Evolutionary conservation across 2,329 filamentous ascomycete species (phyloP).

Genomic region (Colletotrichum sp.): DNA sequence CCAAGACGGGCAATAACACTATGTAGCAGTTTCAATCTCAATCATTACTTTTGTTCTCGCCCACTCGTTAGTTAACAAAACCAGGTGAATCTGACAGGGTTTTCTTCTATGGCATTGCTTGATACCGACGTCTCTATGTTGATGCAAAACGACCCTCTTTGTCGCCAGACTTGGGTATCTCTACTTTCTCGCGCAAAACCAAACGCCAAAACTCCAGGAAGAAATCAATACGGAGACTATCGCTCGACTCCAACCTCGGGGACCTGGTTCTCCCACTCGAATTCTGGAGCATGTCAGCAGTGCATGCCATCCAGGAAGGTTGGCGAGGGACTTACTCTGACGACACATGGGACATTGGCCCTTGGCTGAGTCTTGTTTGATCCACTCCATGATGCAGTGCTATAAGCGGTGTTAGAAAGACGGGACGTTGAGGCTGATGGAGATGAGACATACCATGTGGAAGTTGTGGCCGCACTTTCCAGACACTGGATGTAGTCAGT

Average conservation of each 20-base stretch:
- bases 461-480: conserved; percentile 98
- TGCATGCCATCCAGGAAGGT: background rate
- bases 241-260: conserved; percentile 31
- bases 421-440: background rate
- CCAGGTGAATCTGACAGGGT: background rate
- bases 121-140: background rate
- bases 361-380: conserved; percentile 91
- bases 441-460: conserved; percentile 74
- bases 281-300: conserved; percentile 31
- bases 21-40: background rate
- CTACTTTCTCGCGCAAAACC: background rate
- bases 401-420: conserved; percentile 39
- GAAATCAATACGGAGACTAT: conserved; percentile 9
- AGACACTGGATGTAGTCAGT: conserved; percentile 67
- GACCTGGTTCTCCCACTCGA: conserved; percentile 45
- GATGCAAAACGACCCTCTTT: background rate
- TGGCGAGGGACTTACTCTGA: conserved; percentile 69
- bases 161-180: conserved; percentile 4
- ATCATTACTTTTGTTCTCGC: background rate
- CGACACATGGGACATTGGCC: conserved; percentile 98
- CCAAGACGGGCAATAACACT: background rate
- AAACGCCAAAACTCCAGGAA: conserved; percentile 13
- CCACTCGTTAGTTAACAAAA: background rate
- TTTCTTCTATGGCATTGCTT: background rate
- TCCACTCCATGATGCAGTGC: conserved; percentile 97